These are phyloP conservation scores for Cyberlindnera mrakii DNA, from an alignment of 805 yeast genomes.

Conservation along the genomic window DNA sequence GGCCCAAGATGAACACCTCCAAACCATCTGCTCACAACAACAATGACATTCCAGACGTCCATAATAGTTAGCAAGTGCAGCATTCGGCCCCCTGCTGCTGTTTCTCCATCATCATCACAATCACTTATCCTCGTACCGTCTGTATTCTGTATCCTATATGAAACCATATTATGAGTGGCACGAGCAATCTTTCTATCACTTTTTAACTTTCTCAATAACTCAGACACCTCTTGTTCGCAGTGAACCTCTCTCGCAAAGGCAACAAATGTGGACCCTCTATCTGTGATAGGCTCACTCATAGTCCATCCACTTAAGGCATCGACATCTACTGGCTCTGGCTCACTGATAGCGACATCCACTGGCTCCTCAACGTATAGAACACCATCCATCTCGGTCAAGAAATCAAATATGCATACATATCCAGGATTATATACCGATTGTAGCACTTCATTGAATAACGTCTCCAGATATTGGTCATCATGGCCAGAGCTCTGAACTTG, in stretches of 20 bases:
- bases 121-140: constrained; percentile 63
- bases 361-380: constrained; percentile 33
- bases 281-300: constrained; percentile 69
- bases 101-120: constrained; percentile 95
- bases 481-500: constrained; percentile 39
- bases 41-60: constrained; percentile 81
- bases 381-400: constrained; percentile 60
- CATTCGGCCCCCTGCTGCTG: constrained; percentile 90
- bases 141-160: constrained; percentile 64
- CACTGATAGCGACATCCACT: constrained; percentile 2
- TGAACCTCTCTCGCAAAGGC: constrained; percentile 63
- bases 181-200: constrained; percentile 60
- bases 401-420: constrained; percentile 74
- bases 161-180: constrained; percentile 78
- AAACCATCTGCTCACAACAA: constrained; percentile 77
- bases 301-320: constrained; percentile 71
- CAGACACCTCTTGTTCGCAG: constrained; percentile 62
- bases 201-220: constrained; percentile 43
- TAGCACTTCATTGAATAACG: constrained; percentile 44
- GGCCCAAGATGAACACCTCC: constrained; percentile 92
- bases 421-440: constrained; percentile 50
- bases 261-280: constrained; percentile 80
- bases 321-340: constrained; percentile 7
- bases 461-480: constrained; percentile 42
- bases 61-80: constrained; percentile 65